A percentile compares a stretch with the other conserved stretches of the same genome.
Conservation (phyloP, 225 moss, liverwort and hornwort species). For the Polytrichum commune region DNA sequence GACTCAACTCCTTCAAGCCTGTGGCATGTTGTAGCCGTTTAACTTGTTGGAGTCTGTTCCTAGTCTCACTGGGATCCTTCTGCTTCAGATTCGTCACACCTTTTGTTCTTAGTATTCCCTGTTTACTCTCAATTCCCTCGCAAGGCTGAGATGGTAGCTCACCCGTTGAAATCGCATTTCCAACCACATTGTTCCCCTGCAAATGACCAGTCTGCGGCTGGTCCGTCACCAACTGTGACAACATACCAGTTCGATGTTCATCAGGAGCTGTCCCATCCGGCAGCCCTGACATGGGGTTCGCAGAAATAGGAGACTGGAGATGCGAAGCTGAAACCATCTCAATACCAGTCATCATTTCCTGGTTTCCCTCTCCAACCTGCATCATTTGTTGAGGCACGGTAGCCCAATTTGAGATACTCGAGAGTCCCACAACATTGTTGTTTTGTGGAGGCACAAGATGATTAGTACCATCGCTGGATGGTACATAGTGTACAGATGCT, state of each 20-base stretch:
- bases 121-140: slow-evolving; percentile 22
- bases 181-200: slow-evolving; percentile 14
- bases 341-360: slow-evolving; percentile 22
- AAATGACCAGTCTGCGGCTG: slow-evolving; percentile 15
- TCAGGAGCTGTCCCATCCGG: slow-evolving; percentile 11
- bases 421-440: slow-evolving; percentile 23
- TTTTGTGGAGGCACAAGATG: slow-evolving; percentile 6
- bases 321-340: slow-evolving; percentile 19
- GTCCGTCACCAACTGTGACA: slow-evolving; percentile 18
- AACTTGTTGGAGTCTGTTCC: slow-evolving; percentile 26
- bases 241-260: slow-evolving; percentile 10
- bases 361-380: slow-evolving; percentile 23
- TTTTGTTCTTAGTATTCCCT: slow-evolving; percentile 19
- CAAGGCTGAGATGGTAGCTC: slow-evolving; percentile 36
- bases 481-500: slow-evolving; percentile 14
- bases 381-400: slow-evolving; percentile 15
- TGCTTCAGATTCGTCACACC: slow-evolving; percentile 8
- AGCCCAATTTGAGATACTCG: slow-evolving; percentile 30
- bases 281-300: slow-evolving; percentile 19
- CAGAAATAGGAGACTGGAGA: slow-evolving; percentile 24
- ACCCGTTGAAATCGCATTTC: slow-evolving; percentile 13
- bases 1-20: slow-evolving; percentile 54
- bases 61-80: slow-evolving; percentile 30
- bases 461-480: slow-evolving; percentile 2
- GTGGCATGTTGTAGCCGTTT: slow-evolving; percentile 54